Evolutionary conservation across 441 rosid genomes (phyloP), one percentile per base, ranked within the genome.

Genomic region (Biscutella auriculata): DNA sequence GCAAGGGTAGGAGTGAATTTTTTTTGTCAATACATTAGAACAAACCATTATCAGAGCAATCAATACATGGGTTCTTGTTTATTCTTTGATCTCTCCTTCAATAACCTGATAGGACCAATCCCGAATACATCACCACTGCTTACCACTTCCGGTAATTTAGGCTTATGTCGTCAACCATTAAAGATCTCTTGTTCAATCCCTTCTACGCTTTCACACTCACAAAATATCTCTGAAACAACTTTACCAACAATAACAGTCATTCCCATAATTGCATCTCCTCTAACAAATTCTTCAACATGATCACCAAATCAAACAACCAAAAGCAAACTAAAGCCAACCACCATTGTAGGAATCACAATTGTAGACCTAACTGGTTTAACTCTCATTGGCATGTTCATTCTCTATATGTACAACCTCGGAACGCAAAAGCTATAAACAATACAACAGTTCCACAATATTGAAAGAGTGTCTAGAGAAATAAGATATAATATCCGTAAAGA

Each of bases 241-340:
- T 71, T 94, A 10, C 95, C 97, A 9, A 95, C 95, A n/a, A 81
- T 90, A 42, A 94, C 95, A 17, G 95, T 81, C n/a, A 80, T 90
- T 29, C 95, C 95, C 0, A 51, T 76, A n/a, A 53, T 27, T 5
- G 65, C 87, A 9, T 0, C 63, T 7, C 62, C 53, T n/a, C n/a
- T n/a, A 27, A 62, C 79, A 40, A 67, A 43, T 40, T 46, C 82
- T 28, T 51, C 64, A 26, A 51, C 29, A 72, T 46, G 69, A 19
- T 28, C 67, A 32, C 61, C 56, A 25, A 77, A 37, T 29, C 80
- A 77, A 54, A 9, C 77, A 44, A 23, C 58, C 36, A 49, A 68
- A 63, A 58, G 75, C 41, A 74, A 83, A 25, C 78, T 90, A 21
- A 87, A 77, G 43, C 81, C 93, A 32, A 76, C 71, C 48, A 77